Conservation (phyloP, 768 basidiomycete genomes). For the Termitomyces sp. region DNA sequence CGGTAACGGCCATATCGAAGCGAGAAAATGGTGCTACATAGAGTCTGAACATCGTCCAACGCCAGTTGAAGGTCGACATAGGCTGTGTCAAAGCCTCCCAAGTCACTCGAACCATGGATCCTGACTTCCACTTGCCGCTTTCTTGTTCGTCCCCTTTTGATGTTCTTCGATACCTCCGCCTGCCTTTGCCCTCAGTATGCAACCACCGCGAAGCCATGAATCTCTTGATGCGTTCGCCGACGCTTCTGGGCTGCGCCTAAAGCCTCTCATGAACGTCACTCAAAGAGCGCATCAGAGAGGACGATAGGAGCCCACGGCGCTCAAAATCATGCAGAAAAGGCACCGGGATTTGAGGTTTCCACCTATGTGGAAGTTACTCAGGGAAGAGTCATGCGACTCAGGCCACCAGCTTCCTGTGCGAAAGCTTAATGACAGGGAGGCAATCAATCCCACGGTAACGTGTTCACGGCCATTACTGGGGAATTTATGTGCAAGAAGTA, state of each 20-base stretch:
- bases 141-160: constrained; percentile 26
- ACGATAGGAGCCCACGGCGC: constrained; percentile 44
- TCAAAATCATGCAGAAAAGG: constrained; percentile 42
- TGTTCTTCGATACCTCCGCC: constrained; percentile 6
- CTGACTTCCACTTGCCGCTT: constrained; percentile 14
- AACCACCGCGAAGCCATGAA: constrained; percentile 44
- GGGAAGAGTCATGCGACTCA: constrained; percentile 41
- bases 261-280: constrained; percentile 14
- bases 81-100: constrained; percentile 25
- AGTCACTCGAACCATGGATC: constrained; percentile 5
- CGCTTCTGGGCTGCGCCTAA: constrained; percentile 44
- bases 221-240: constrained; percentile 46
- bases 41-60: constrained; percentile 5
- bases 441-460: constrained; percentile 6
- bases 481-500: constrained; percentile 19
- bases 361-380: constrained; percentile 16
- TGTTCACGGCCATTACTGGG: constrained; percentile 9
- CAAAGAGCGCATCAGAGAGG: constrained; percentile 16
- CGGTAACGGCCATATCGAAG: not conserved
- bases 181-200: constrained; percentile 8
- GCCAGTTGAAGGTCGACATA: constrained; percentile 5
- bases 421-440: constrained; percentile 21
- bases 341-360: constrained; percentile 43
- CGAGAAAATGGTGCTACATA: constrained; percentile 4
- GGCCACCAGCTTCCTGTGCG: constrained; percentile 35